Conservation (phyloP, 306 rosid genomes). For the Fragaria vesca region DNA sequence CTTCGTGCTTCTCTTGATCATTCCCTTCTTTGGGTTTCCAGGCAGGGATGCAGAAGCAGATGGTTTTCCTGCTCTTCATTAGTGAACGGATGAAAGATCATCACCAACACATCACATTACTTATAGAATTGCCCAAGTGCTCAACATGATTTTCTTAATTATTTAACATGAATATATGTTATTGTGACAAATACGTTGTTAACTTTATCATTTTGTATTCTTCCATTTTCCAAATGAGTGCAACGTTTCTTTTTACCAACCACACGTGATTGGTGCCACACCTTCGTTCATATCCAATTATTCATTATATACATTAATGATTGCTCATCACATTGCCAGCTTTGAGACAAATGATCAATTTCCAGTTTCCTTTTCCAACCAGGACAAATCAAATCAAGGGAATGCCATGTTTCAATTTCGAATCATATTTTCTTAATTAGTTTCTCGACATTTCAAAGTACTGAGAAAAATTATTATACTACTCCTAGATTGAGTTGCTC, state of each 20-base stretch:
- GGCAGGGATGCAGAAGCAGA: slow-evolving; percentile 53
- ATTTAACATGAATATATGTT: slow-evolving; percentile 4
- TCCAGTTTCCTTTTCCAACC: neutral
- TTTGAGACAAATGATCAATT: neutral
- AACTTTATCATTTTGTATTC: slow-evolving; percentile 13
- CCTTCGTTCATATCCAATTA: neutral
- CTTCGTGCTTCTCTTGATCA: slow-evolving; percentile 22
- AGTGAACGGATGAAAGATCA: neutral
- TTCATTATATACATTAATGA: neutral
- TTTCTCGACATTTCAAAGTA: too few species aligned
- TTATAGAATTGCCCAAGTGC: neutral
- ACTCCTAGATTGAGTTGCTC: too few species aligned
- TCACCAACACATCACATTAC: slow-evolving; percentile 2
- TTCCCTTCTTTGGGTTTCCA: slow-evolving; percentile 30
- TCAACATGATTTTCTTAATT: slow-evolving; percentile 21
- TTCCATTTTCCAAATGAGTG: neutral
- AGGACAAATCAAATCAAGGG: too few species aligned
- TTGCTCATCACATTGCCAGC: neutral
- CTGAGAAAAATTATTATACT: too few species aligned
- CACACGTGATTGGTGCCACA: neutral
- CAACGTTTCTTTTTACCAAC: slow-evolving; percentile 12
- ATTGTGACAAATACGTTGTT: neutral
- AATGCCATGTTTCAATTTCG: too few species aligned
- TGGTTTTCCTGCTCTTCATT: slow-evolving; percentile 51
- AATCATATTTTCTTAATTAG: too few species aligned